These are phyloP conservation scores for Darksidea phi DNA, from an alignment of 495 filamentous ascomycete species.

Conservation along the genomic window DNA sequence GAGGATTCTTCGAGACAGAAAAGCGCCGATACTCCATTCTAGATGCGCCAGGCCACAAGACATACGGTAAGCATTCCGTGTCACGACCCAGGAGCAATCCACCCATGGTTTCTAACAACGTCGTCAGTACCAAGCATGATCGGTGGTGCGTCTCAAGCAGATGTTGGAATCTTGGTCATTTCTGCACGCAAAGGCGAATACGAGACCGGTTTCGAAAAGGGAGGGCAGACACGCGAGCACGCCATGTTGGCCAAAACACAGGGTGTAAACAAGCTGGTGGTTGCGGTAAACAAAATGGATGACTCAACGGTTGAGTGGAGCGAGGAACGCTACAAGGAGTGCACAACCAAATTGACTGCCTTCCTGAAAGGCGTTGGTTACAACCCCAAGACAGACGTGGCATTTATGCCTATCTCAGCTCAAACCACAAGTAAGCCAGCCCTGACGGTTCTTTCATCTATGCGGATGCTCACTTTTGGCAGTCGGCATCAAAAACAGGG, in stretches of 20 bases:
- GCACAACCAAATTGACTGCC: slow-evolving; percentile 78
- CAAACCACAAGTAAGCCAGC: slow-evolving; percentile 53
- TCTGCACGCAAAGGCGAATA: slow-evolving; percentile 98
- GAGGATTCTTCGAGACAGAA: slow-evolving; percentile 94
- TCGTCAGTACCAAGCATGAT: slow-evolving; percentile 82
- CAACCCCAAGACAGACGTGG: slow-evolving; percentile 84
- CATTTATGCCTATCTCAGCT: slow-evolving; percentile 95
- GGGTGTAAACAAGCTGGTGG: slow-evolving; percentile 76
- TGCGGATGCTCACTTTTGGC: slow-evolving; percentile 29
- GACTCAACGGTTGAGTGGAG: slow-evolving; percentile 92
- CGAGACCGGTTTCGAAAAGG: slow-evolving; percentile 99
- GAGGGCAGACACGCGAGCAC: slow-evolving; percentile 95
- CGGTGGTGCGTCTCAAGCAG: slow-evolving; percentile 92
- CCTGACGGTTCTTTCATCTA: too few relatives aligned
- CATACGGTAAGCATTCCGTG: slow-evolving; percentile 49
- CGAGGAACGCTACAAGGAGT: slow-evolving; percentile 86
- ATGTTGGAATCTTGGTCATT: slow-evolving; percentile 94
- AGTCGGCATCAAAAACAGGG: slow-evolving; percentile 80
- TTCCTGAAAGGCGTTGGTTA: slow-evolving; percentile 92
- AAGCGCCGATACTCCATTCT: slow-evolving; percentile 87
- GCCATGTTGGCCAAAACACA: slow-evolving; percentile 97
- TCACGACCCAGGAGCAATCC: too few relatives aligned
- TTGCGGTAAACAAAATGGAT: slow-evolving; percentile 99
- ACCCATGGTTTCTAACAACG: too few relatives aligned
- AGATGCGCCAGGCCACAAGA: slow-evolving; percentile 96